Evolutionary conservation across 805 yeast genomes (phyloP).

Genomic region (Saccharomycopsis babjevae): DNA sequence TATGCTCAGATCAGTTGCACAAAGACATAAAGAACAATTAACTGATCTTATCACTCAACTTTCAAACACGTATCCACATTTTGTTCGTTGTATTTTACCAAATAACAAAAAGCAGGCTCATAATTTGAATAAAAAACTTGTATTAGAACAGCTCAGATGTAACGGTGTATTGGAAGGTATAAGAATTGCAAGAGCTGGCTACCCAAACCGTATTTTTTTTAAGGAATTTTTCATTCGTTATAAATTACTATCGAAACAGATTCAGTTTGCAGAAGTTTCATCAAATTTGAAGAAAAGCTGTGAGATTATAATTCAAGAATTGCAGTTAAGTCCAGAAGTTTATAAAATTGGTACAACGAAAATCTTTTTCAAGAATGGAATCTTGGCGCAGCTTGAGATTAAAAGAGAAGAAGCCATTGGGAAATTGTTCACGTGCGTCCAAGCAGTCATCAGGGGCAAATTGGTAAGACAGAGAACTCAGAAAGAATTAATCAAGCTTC

Average conservation of each 20-base stretch:
- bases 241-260: conserved; percentile 48
- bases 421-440: conserved; percentile 46
- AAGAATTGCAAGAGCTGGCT: conserved; percentile 93
- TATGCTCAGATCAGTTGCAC: conserved; percentile 70
- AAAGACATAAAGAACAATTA: conserved; percentile 81
- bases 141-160: conserved; percentile 83
- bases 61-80: conserved; percentile 82
- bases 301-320: conserved; percentile 52
- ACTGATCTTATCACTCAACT: conserved; percentile 60
- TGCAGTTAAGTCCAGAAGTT: conserved; percentile 61
- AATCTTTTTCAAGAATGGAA: conserved; percentile 93
- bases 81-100: conserved; percentile 92
- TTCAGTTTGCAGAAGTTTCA: conserved; percentile 25
- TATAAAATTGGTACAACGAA: conserved; percentile 90
- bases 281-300: conserved; percentile 54
- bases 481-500: conserved; percentile 43
- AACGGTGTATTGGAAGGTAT: conserved; percentile 98
- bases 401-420: conserved; percentile 58
- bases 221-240: conserved; percentile 72
- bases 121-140: conserved; percentile 62
- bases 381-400: conserved; percentile 82
- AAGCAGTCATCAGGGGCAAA: conserved; percentile 57
- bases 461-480: conserved; percentile 40
- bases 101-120: conserved; percentile 65
- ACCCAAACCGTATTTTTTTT: conserved; percentile 84